Evolutionary conservation across 345 rosid species (phyloP), one percentile per base, ranked within the genome.

Genomic region (Clarkia xantiana): DNA sequence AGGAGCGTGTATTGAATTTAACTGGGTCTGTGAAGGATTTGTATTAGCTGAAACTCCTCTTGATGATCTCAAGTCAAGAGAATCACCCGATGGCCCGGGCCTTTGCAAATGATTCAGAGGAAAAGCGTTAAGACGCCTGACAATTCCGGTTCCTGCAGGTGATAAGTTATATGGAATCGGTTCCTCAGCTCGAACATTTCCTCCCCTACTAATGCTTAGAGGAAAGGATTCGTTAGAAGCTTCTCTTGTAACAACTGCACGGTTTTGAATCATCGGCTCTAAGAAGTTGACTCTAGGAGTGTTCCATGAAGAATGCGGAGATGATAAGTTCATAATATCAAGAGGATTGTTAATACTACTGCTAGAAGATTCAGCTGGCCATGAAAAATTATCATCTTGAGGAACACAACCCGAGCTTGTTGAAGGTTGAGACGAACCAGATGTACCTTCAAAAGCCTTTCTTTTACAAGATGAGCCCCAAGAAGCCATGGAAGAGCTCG

Each of bases 381-480:
- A 71, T 55, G 67, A 63, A 62, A 60, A 61, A 63, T 54, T 70
- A 45, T 75, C 86, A 38, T 66, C 54, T 60, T 71, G 86, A 42
- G 72, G 67, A 66, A 62, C 49, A 59, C 64, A 60, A 63, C 77
- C 67, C 43, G 87, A 74, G 57, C 77, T 76, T 60, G 68, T 80
- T 41, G 69, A 69, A 14, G 75, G 58, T 62, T 65, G 75, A 43
- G 81, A 70, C 46, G 60, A 80, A 62, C 78, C 74, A 36, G 94
- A 74, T 42, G 79, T 64, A 61, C 90, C 95, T 66, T 89, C 95
- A 61, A 80, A 79, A 49, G 90, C 79, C 72, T 72, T 89, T 74
- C 97, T 78, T 69, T 89, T 85, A 87, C 94, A 78, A 29, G 97
- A 85, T 47, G 64, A 64, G 51, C 87, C 83, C 90, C 90, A 80